These are phyloP conservation scores for Neostapfia colusana DNA, from an alignment of 176 grass and related monocot species.

Conservation along the genomic window DNA sequence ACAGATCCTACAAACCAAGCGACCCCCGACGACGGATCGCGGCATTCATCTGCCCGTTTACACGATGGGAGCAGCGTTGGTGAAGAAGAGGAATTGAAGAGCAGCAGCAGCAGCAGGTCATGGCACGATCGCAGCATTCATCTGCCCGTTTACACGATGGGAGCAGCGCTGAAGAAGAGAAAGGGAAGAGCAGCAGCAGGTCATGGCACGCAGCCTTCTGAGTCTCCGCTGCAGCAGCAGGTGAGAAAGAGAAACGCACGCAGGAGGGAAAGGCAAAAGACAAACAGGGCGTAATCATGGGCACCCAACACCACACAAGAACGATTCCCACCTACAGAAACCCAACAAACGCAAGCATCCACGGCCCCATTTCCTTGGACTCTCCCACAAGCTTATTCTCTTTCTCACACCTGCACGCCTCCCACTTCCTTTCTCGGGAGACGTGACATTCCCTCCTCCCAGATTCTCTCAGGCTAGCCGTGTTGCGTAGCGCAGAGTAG, in stretches of 20 bases:
- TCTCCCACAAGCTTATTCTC: neutral
- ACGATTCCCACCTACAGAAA: constrained; percentile 54
- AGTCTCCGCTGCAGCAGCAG: neutral
- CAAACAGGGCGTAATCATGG: constrained; percentile 56
- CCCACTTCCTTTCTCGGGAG: constrained; percentile 48
- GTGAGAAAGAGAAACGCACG: neutral
- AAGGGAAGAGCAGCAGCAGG: neutral
- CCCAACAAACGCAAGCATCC: constrained; percentile 55
- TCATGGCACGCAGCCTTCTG: neutral
- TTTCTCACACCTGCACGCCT: constrained; percentile 32
- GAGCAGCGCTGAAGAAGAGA: neutral
- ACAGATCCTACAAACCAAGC: neutral
- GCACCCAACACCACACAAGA: constrained; percentile 20
- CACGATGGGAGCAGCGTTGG: neutral
- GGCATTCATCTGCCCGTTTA: constrained; percentile 10
- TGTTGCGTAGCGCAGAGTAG: neutral
- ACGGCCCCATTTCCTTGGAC: constrained; percentile 38
- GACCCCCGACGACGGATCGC: neutral
- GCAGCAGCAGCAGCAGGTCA: neutral
- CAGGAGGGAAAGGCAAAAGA: constrained; percentile 26
- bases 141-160: constrained; percentile 1
- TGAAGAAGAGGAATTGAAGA: neutral
- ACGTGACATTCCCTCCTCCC: constrained; percentile 52
- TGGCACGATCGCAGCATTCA: neutral
- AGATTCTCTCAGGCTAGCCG: constrained; percentile 30